Base-by-base conservation (phyloP, 305 asterid species). In the Stenogyne calaminthoides region DNA sequence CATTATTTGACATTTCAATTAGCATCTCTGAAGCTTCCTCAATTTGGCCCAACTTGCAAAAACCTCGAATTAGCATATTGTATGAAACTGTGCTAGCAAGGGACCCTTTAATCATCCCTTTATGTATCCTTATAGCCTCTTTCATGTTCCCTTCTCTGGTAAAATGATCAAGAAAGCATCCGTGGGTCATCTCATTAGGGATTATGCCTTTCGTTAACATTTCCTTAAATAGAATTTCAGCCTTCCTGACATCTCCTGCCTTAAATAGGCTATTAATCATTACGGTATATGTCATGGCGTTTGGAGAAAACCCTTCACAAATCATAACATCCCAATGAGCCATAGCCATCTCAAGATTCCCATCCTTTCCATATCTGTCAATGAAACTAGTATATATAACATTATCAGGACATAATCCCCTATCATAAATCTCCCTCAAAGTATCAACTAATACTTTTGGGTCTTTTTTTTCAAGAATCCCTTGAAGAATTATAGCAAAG, bases 251-350 rank as follows among this genome's bases (percentile, higher is more conserved):
- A 66, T 57, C 82, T 57, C 97, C 98, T 3, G 84, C 84, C 77
- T 85, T 90, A 46, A 88, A 91, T 54, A 91, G 74, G 82, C 81
- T 82, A 79, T 94, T 83, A 54, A 94, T 90, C 92, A 90, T 78
- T 40, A 77, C 85, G 0, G 92, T 88, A 75, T 90, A 91, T 0
- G 98, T 80, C 64, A 89, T 83, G 4, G 86, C 82, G 74, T 87
- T 91, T 52, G 97, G 96, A 16, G 64, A 6, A 69, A 84, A 72
- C 74, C 91, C 95, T 85, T 88, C 97, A 49, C 75, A 65, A 39
- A 79, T 80, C 98, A 94, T 90, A 73, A 87, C 77, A 75, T 85
- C 89, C 97, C 97, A 88, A 74, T 85, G 89, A 59, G 92, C 87
- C 34, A 68, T 73, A 39, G 96, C 96, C 85, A 85, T 86, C 71